Conservation (phyloP, 192 early-diverging fungal species). For the Allomyces arbusculus region DNA sequence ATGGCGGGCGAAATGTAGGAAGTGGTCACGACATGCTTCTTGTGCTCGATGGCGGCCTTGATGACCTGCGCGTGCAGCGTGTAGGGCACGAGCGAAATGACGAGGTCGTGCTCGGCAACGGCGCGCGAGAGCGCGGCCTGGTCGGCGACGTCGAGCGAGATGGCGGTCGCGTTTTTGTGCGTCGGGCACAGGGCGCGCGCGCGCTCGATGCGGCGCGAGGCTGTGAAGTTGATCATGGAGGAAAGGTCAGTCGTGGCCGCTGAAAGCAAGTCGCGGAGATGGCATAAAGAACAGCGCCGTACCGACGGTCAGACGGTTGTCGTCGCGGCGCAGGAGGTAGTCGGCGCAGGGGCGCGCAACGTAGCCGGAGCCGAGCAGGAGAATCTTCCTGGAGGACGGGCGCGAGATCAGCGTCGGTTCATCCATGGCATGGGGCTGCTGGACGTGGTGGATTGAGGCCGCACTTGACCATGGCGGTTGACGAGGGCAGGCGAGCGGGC, state of each 20-base stretch:
- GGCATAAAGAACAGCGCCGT: background rate
- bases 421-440: no score
- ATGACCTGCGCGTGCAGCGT: conserved; percentile 77
- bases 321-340: conserved; percentile 71
- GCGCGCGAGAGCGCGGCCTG: conserved; percentile 46
- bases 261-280: no score
- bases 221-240: conserved; percentile 1
- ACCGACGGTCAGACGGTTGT: conserved; percentile 83
- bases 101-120: conserved; percentile 68
- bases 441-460: no score
- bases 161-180: conserved; percentile 29
- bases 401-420: no score
- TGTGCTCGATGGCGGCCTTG: conserved; percentile 69
- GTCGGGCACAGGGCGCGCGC: conserved; percentile 14
- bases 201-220: conserved; percentile 18
- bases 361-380: conserved; percentile 91
- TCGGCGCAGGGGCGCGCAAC: conserved; percentile 88
- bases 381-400: conserved; percentile 41
- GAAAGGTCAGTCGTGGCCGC: no score
- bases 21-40: conserved; percentile 90
- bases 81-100: conserved; percentile 81
- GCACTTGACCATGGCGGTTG: no score
- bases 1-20: conserved; percentile 91
- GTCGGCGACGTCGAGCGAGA: conserved; percentile 61
- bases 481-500: no score